Evolutionary conservation across 768 basidiomycete genomes (phyloP), one percentile per base, ranked within the genome.

Genomic region (Chalciporus piperatus): DNA sequence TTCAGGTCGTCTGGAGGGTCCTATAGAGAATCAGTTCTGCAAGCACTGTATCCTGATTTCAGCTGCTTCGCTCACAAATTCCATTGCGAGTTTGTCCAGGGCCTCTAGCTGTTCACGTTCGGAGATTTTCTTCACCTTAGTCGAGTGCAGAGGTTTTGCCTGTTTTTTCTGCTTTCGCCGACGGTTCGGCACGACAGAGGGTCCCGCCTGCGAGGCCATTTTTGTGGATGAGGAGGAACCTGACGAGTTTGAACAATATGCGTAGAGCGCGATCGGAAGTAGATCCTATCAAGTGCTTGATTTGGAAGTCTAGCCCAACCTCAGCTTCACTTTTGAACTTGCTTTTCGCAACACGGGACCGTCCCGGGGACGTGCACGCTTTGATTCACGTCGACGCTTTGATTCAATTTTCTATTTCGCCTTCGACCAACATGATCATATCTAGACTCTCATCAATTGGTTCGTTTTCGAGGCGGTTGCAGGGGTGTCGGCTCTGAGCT

Each of bases 41-140:
- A 4, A 16, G 54, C 32, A 43, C 30, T 14, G 37, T 14, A 42
- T 45, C 38, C 16, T 0, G 23, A 17, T 17, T 43, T 10, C 37
- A 47, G n/a, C n/a, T 7, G 17, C 5, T 17, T 30, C 28, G 61
- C 75, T 68, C 66, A 86, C 84, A 64, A 75, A 85, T 41, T 70
- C 70, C 64, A 74, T 62, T 14, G 73, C 83, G 48, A 73, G 67
- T 48, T 58, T 66, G 47, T 85, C 80, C 33, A 85, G 62, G 0
- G 67, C 66, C 8, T 82, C 79, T 11, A 83, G 67, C 51, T 74
- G 74, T 54, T 80, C 76, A 55, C 76, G 78, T 56, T 77, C 77
- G 6, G 72, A 62, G 23, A 71, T 44, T 63, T 74, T 80, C 61
- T 75, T 78, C 23, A 67, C 51, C 57, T 75, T 77, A 5, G 41